Base-by-base conservation (phyloP, 2,329 filamentous ascomycete genomes). In the Huntiella savannae region DNA sequence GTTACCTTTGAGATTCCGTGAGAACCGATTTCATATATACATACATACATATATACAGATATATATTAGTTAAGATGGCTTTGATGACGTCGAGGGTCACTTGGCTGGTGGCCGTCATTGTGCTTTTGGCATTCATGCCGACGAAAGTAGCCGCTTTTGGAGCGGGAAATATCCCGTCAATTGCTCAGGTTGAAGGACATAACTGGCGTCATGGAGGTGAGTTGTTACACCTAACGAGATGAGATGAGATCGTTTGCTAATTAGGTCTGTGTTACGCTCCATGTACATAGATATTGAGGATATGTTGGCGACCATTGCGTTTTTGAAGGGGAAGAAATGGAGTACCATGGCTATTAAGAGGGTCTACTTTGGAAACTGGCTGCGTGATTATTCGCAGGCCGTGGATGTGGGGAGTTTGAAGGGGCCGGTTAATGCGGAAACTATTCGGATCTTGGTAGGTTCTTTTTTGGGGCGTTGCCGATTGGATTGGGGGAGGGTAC, bases 341-440 rank as follows among this genome's bases (percentile, higher is more conserved):
- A 82, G 80, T 1, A 76, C 76, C 11, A 77, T 82, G 67, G 74
- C 82, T 63, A 70, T 88, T 45, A 80, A 81, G 62, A 71, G 82
- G 47, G 78, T 79, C 28, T 88, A 86, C 62, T 88, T 88, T 64
- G 82, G 83, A 49, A 91, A 91, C 61, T 91, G 83, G 82, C 66
- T 88, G 36, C 73, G 83, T 50, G 83, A 88, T 63, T 91, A 91
- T 59, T 86, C 80, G 10, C 82, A 88, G 57, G 83, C 82, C 33
- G 71, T 88, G 59, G 83, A 88, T 56, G 78, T 87, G 10, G 81
- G 81, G 42, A 84, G 79, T 50, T 61, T 91, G 51, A 87, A 86
- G 62, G 78, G 77, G 50, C 51, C 51, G 4, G 77, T 85, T 50
- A 83, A 82, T 52, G 78, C 80, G 33, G 77, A 79, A 34, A 86